Percentiles rank a stretch among this genome's conserved stretches.
These are phyloP conservation scores for Tephrocybe sp. DNA, from an alignment of 768 basidiomycete species.

Conservation along the genomic window DNA sequence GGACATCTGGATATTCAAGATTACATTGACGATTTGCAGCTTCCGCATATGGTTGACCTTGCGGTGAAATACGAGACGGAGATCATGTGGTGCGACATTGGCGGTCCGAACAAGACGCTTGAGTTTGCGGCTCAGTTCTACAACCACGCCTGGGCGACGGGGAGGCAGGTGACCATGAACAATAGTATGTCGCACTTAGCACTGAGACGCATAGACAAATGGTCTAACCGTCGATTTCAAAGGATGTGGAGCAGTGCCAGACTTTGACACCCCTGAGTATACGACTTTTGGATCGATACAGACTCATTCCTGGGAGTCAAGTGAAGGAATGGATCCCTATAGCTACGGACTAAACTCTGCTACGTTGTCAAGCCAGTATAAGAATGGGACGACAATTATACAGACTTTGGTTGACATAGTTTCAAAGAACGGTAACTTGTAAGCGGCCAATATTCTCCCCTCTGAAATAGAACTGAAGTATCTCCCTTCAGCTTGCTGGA, in stretches of 20 bases:
- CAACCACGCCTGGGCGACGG: conserved; percentile 34
- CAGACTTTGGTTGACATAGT: conserved; percentile 54
- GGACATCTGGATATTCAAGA: conserved; percentile 46
- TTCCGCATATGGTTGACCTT: conserved; percentile 50
- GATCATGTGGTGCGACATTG: conserved; percentile 66
- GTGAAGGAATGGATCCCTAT: conserved; percentile 54
- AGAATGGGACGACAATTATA: conserved; percentile 45
- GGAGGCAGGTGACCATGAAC: conserved; percentile 45
- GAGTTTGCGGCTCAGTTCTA: conserved; percentile 46
- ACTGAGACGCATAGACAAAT: no score
- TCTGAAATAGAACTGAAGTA: no score
- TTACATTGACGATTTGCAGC: conserved; percentile 48
- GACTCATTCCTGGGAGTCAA: conserved; percentile 52
- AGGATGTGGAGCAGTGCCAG: conserved; percentile 50
- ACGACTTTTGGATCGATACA: conserved; percentile 43
- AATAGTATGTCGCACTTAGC: no score
- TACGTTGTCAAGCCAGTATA: conserved; percentile 42
- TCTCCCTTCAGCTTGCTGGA: conserved; percentile 49
- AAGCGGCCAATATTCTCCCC: no score
- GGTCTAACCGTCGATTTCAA: no score
- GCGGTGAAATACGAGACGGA: conserved; percentile 46
- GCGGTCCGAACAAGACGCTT: conserved; percentile 42
- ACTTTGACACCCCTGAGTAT: conserved; percentile 59
- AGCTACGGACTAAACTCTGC: conserved; percentile 47
- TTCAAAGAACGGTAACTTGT: conserved; percentile 67